Base-by-base conservation (phyloP, 495 filamentous ascomycete species). In the Podospora sp. region DNA sequence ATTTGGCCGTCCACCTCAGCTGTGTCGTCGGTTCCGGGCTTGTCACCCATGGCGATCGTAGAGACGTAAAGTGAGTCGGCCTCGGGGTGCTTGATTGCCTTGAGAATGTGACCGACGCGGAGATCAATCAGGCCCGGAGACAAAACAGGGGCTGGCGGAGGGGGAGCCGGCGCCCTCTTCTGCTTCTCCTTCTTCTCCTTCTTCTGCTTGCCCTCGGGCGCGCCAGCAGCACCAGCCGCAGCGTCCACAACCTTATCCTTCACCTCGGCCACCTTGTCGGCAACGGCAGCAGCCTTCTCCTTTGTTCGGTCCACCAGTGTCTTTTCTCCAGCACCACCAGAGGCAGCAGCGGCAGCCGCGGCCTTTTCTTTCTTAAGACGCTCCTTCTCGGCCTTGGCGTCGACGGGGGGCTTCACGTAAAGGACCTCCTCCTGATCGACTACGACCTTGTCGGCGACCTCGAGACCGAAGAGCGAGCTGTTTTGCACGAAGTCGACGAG, bases 401-500 rank as follows among this genome's bases (percentile, higher is more conserved):
- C 91, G 69, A 91, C 84, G 52, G 90, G 90, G 70, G 91, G 91
- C 77, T 91, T 91, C 69, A 92, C 86, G 79, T 92, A 93, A 65
- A 90, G 79, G 65, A 99, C 87, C 72, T 96, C 89, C 69, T 91
- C 87, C 62, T 87, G 76, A 73, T 98, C 89, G 62, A 99, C 86
- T 68, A 79, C 79, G 70, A 98, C 81, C 82, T 95, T 97, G 75
- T 97, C 90, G 59, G 82, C 79, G 60, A 97, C 80, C 65, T 84
- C 84, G 65, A 97, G 83, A 7, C 86, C 86, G 71, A 97, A 96
- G 56, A 94, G 66, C 0, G 87, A 84, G 58, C 90, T 87, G 80
- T 96, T 97, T 82, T 99, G 95, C 65, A 99, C 90, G 75, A 97
- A 97, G 78, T 97, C 95, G 69, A 97, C 79, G 73, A 90, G 91